Conservation (phyloP, 768 basidiomycete genomes). For the Gautieria morchelliformis region DNA sequence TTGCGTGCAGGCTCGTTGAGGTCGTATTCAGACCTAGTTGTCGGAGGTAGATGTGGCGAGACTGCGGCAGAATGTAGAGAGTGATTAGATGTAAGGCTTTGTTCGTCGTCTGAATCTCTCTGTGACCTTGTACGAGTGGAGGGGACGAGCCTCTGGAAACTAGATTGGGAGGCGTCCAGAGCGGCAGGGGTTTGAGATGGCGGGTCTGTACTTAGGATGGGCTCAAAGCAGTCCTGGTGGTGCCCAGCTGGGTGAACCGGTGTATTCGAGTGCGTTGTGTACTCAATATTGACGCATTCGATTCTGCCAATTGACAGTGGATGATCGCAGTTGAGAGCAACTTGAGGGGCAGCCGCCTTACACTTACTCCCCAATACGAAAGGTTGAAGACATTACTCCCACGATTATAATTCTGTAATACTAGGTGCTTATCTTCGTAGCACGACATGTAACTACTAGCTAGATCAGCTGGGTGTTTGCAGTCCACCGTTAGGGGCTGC, state of each 20-base stretch:
- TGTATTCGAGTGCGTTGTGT: neutral
- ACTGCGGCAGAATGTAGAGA: neutral
- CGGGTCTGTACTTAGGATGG: neutral
- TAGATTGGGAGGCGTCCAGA: constrained; percentile 20
- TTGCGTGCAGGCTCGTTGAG: constrained; percentile 42
- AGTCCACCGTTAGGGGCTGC: too few species aligned
- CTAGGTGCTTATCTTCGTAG: too few species aligned
- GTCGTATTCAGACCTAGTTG: constrained; percentile 4
- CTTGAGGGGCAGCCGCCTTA: too few species aligned
- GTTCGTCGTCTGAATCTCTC: constrained; percentile 38
- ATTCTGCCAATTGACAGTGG: neutral
- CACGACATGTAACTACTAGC: too few species aligned
- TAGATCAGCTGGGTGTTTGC: too few species aligned
- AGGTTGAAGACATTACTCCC: too few species aligned
- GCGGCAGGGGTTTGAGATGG: constrained; percentile 18
- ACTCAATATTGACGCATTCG: constrained; percentile 4
- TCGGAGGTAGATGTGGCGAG: neutral
- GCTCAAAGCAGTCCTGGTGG: neutral
- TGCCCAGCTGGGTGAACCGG: neutral
- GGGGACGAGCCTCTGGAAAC: constrained; percentile 44
- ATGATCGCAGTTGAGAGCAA: neutral
- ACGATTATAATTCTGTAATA: too few species aligned
- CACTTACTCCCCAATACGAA: too few species aligned
- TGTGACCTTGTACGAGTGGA: constrained; percentile 54
- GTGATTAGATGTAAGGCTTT: constrained; percentile 1